Conservation (phyloP, 495 filamentous ascomycete species). For the Xylaria castorea region DNA sequence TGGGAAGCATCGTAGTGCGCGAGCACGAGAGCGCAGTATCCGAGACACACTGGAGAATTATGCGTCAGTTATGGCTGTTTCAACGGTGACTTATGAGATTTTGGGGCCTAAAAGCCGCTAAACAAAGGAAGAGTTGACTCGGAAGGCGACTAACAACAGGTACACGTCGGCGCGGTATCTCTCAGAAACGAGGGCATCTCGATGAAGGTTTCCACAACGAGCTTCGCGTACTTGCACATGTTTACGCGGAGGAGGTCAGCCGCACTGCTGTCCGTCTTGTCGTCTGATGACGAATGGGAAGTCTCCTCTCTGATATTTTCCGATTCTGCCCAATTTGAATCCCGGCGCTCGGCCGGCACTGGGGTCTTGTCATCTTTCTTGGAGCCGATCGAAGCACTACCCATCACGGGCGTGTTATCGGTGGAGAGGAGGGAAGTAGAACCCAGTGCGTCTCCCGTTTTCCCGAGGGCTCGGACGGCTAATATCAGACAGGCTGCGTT, state of each 20-base stretch:
- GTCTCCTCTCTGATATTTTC: constrained; percentile 12
- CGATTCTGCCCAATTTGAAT: not conserved
- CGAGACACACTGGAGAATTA: constrained; percentile 30
- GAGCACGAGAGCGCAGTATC: constrained; percentile 39
- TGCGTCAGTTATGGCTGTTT: not conserved
- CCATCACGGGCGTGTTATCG: not conserved
- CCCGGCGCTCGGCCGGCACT: constrained; percentile 16
- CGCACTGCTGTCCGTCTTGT: not conserved
- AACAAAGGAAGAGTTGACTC: not conserved
- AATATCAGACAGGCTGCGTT: constrained; percentile 40
- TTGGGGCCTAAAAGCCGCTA: not conserved
- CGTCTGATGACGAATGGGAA: not conserved
- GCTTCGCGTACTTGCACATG: constrained; percentile 37
- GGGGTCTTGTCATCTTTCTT: constrained; percentile 16
- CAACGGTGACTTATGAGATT: not conserved
- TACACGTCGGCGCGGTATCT: constrained; percentile 35
- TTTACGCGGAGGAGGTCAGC: constrained; percentile 30
- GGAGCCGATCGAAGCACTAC: not conserved
- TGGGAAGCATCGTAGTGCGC: constrained; percentile 40
- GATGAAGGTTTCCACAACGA: constrained; percentile 38
- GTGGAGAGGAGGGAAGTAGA: constrained; percentile 30
- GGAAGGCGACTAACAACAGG: constrained; percentile 19
- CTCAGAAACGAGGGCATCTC: constrained; percentile 39
- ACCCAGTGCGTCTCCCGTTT: constrained; percentile 35
- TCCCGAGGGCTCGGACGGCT: constrained; percentile 36